Percentiles rank a stretch among this genome's conserved stretches.
Conservation (phyloP, 139 green algal genomes). For the Haematococcus lacustris region DNA sequence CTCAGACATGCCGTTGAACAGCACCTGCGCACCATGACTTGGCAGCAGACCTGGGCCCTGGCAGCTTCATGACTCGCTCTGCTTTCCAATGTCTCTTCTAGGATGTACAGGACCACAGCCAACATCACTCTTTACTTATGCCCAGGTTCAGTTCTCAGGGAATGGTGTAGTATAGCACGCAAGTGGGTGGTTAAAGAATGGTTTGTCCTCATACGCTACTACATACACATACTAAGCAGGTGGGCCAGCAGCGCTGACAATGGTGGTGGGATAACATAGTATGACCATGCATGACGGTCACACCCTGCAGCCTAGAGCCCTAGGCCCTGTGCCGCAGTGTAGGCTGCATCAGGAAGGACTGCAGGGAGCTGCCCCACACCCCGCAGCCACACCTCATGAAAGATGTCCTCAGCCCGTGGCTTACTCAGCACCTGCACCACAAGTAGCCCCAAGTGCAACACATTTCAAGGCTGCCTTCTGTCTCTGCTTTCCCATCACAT, state of each 20-base stretch:
- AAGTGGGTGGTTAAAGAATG: neutral
- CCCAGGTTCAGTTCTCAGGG: neutral
- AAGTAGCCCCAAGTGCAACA: no score
- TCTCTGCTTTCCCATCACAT: no score
- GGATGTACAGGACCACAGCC: neutral
- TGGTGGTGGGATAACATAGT: neutral
- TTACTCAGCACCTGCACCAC: conserved; percentile 58
- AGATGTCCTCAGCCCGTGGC: conserved; percentile 47
- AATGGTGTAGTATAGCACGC: neutral
- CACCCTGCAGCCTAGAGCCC: neutral
- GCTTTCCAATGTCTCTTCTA: neutral
- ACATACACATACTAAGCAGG: neutral
- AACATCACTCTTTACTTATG: neutral
- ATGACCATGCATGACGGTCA: neutral
- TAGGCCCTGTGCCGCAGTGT: neutral
- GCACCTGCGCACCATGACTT: conserved; percentile 21
- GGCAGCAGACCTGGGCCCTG: neutral
- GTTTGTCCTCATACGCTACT: neutral
- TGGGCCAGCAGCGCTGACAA: neutral
- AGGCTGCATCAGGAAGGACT: neutral
- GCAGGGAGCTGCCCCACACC: neutral
- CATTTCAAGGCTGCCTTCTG: no score
- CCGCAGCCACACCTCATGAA: conserved; percentile 36
- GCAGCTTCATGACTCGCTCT: neutral
- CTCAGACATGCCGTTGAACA: conserved; percentile 51